A percentile compares a stretch with the other conserved stretches of the same genome.
Evolutionary conservation across 768 basidiomycete genomes (phyloP).

Genomic region (Pleurotus platypus): DNA sequence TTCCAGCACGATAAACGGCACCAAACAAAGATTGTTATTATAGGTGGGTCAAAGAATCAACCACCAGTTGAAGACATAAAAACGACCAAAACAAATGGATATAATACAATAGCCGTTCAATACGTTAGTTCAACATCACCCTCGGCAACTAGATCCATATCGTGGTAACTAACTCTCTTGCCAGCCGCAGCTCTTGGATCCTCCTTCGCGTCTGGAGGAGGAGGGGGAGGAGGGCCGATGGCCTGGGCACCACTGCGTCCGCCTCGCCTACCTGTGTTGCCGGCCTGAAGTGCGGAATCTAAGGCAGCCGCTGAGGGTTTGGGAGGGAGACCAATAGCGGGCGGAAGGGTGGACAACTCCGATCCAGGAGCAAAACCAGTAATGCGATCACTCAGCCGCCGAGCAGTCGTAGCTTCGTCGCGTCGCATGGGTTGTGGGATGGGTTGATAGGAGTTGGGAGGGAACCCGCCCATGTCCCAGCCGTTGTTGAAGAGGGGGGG

Average conservation of each 20-base stretch:
- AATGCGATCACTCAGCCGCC: conserved; percentile 77
- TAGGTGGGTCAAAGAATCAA: too few species aligned
- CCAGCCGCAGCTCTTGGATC: conserved; percentile 90
- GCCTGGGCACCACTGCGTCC: conserved; percentile 33
- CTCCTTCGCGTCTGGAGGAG: conserved; percentile 86
- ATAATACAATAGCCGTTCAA: conserved; percentile 12
- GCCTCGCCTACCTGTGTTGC: conserved; percentile 35
- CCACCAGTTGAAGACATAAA: too few species aligned
- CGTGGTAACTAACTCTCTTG: conserved; percentile 89
- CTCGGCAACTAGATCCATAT: conserved; percentile 92
- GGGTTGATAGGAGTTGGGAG: conserved; percentile 33
- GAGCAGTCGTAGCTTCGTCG: conserved; percentile 53
- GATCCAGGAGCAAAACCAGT: conserved; percentile 63
- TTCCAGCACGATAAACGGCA: background rate
- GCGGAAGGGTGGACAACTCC: conserved; percentile 44
- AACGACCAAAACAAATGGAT: too few species aligned
- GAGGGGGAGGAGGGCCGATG: conserved; percentile 65
- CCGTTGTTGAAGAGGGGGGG: conserved; percentile 40
- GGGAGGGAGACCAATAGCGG: conserved; percentile 73
- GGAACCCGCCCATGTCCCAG: conserved; percentile 42
- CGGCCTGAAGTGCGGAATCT: conserved; percentile 49
- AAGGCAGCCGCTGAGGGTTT: conserved; percentile 62
- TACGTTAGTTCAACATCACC: conserved; percentile 39
- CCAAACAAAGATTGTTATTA: background rate
- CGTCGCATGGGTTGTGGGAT: conserved; percentile 44